Percentiles rank a stretch among this genome's conserved stretches.
Conservation (phyloP, 2,329 filamentous ascomycete genomes). For the Chaetothyriales sp. region DNA sequence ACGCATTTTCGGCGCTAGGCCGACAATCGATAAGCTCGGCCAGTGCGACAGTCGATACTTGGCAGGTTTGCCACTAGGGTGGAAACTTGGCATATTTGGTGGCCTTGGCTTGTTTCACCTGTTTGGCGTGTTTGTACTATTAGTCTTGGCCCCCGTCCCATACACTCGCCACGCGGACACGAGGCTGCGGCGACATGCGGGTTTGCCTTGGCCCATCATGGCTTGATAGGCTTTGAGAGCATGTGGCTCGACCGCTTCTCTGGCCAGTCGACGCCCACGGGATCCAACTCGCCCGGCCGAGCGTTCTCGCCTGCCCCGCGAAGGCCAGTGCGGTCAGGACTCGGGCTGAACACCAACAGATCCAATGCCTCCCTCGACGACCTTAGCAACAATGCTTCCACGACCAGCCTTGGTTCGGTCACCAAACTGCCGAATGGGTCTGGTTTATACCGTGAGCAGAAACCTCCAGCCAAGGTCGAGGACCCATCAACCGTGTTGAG, state of each 20-base stretch:
- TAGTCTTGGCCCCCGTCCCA: no score
- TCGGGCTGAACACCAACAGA: conserved; percentile 46
- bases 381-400: conserved; percentile 58
- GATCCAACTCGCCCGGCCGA: conserved; percentile 49
- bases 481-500: conserved; percentile 60
- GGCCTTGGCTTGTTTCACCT: no score
- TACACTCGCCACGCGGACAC: not conserved
- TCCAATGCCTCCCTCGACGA: conserved; percentile 63
- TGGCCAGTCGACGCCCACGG: conserved; percentile 49
- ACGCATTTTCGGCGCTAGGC: not conserved
- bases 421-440: conserved; percentile 53
- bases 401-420: conserved; percentile 54
- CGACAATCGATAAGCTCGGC: not conserved
- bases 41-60: not conserved
- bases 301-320: conserved; percentile 57
- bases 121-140: no score
- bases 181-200: not conserved
- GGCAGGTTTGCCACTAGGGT: not conserved
- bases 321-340: conserved; percentile 50
- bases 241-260: conserved; percentile 91
- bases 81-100: not conserved
- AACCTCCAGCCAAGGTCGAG: conserved; percentile 39
- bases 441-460: conserved; percentile 44
- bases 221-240: not conserved
- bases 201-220: not conserved